These are phyloP conservation scores for Globisporangium spiculum DNA, from an alignment of 352 stramenopile species.

Conservation along the genomic window DNA sequence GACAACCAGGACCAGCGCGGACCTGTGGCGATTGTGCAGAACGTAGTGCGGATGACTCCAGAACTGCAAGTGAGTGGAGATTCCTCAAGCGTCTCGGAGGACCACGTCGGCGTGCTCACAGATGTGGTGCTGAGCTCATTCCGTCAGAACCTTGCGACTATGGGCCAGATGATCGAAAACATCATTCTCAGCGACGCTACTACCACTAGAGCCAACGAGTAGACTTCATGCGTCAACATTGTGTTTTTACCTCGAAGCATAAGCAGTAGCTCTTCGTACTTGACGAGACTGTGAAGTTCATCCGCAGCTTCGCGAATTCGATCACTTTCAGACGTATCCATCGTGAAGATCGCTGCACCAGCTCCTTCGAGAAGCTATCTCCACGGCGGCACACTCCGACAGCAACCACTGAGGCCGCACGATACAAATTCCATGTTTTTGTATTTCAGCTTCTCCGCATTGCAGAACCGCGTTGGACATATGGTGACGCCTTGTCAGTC, in stretches of 20 bases:
- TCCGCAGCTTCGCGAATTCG: constrained; percentile 48
- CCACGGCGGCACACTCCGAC: not conserved
- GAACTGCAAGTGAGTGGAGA: not conserved
- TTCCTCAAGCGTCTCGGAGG: not conserved
- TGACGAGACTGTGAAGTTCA: constrained; percentile 40
- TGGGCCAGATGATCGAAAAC: constrained; percentile 15
- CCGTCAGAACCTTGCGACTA: constrained; percentile 7
- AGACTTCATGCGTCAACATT: not conserved
- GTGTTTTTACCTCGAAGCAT: no score
- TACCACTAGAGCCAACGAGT: not conserved
- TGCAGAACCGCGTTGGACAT: not conserved
- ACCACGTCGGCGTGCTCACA: constrained; percentile 5
- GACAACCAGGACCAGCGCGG: not conserved
- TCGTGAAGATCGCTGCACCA: constrained; percentile 78
- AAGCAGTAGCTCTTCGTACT: constrained; percentile 32
- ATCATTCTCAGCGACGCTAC: not conserved
- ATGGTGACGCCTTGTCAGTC: not conserved
- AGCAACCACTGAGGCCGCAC: not conserved
- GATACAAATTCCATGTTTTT: constrained; percentile 57
- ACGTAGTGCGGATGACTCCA: constrained; percentile 8
- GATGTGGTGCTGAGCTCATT: constrained; percentile 5
- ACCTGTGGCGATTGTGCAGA: not conserved
- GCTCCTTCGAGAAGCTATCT: constrained; percentile 22
- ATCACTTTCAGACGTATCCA: constrained; percentile 58
- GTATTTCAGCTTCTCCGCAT: constrained; percentile 54